Evolutionary conservation across 768 basidiomycete genomes (phyloP).

Genomic region (Podaxis pistillaris): DNA sequence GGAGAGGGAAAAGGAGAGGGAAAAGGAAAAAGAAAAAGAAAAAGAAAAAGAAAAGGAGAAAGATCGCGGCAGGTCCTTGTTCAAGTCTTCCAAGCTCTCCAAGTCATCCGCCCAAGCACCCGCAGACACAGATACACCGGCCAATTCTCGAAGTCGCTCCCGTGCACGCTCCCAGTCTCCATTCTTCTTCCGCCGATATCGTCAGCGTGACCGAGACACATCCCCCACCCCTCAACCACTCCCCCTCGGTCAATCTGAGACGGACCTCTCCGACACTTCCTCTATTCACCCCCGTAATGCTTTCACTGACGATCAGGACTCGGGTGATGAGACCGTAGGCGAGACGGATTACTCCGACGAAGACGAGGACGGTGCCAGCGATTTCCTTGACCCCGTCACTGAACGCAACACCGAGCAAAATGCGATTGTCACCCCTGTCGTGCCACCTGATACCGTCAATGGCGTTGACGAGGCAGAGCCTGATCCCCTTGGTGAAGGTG

Average conservation of each 20-base stretch:
- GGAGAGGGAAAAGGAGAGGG: neutral
- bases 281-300: slow-evolving; percentile 59
- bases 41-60: slow-evolving; percentile 20
- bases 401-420: slow-evolving; percentile 89
- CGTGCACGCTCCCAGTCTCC: slow-evolving; percentile 66
- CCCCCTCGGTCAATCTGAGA: slow-evolving; percentile 60
- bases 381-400: slow-evolving; percentile 72
- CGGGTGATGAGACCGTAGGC: slow-evolving; percentile 60
- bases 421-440: slow-evolving; percentile 44
- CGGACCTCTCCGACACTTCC: slow-evolving; percentile 55
- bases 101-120: slow-evolving; percentile 42
- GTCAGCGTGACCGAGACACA: slow-evolving; percentile 57
- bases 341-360: slow-evolving; percentile 61
- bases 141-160: slow-evolving; percentile 44
- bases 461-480: slow-evolving; percentile 59
- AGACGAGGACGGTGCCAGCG: slow-evolving; percentile 56
- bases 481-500: slow-evolving; percentile 90
- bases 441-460: slow-evolving; percentile 26
- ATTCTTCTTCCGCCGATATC: slow-evolving; percentile 71
- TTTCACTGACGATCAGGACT: slow-evolving; percentile 57
- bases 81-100: slow-evolving; percentile 33
- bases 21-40: neutral
- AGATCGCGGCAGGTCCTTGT: slow-evolving; percentile 55
- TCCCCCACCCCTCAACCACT: slow-evolving; percentile 58
- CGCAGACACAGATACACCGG: slow-evolving; percentile 29